Base-by-base conservation (phyloP, 2,329 filamentous ascomycete species). In the Elsinoe ampelina region DNA sequence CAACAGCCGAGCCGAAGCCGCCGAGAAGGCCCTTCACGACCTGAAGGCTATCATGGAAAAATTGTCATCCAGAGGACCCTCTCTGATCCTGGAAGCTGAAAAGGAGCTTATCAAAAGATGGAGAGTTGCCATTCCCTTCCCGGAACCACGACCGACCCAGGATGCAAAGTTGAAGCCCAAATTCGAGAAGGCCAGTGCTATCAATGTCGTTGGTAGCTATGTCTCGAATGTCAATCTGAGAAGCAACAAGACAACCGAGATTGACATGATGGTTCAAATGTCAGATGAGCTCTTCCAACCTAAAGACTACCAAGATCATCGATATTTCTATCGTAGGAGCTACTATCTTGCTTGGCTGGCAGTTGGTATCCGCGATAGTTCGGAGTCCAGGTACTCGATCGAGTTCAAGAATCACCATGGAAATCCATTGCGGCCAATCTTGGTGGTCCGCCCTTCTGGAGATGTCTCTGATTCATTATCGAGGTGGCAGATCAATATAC, bases 251-350 rank as follows among this genome's bases (percentile, higher is more conserved):
- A 54, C 59, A 57, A 72, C 84, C 22, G 76, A 80, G 13, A 77
- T 96, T 59, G 92, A 97, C 70, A 81, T 97, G 79, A 83, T 92
- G 5, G 82, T 95, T 13, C 86, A 87, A 48, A 95, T 98, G 83
- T 92, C 93, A 4, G 71, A 64, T 15, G 65, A 80, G 1, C 72
- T 95, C 11, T 91, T 97, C 65, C 89, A 95, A 66, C 88, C 95
- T 43, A 97, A 97, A 72, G 93, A 98, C 71, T 96, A 92, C 68
- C 78, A 91, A 51, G 90, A 95, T 69, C 80, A 93, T 75, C 83
- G 93, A 60, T 97, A 95, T 73, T 95, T 96, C 67, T 91, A 96
- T 73, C 95, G 95, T 66, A 79, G 91, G 61, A 87, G 93, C 11
- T 97, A 92, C 71, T 97, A 95, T 67, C 75, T 97, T 52, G 89